Evolutionary conservation across 225 moss, liverwort and hornwort genomes (phyloP).

Genomic region (Anthoceros angustus): DNA sequence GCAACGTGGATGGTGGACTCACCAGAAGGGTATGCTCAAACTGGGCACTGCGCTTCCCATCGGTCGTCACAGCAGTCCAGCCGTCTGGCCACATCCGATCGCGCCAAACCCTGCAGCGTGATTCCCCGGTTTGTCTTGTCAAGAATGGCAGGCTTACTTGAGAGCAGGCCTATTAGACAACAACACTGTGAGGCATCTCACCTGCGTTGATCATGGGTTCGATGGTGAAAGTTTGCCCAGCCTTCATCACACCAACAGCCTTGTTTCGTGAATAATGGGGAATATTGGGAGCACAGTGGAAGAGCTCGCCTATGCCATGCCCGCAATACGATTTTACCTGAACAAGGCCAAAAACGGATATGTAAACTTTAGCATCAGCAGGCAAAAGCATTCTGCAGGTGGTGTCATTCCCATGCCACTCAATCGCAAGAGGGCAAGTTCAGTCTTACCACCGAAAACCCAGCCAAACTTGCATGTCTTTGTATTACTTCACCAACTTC

Average conservation of each 20-base stretch:
- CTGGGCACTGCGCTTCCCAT: conserved; percentile 90
- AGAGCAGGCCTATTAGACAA: neutral
- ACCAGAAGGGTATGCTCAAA: conserved; percentile 98
- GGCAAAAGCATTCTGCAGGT: conserved; percentile 5
- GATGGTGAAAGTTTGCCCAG: conserved; percentile 86
- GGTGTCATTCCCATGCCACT: neutral
- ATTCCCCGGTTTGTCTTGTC: neutral
- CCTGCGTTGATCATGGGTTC: conserved; percentile 98
- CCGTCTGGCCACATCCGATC: conserved; percentile 98
- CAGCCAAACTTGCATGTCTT: conserved; percentile 71
- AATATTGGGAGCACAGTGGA: conserved; percentile 96
- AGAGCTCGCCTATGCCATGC: conserved; percentile 95
- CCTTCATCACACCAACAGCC: conserved; percentile 99
- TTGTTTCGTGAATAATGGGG: conserved; percentile 94
- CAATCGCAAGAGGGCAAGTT: neutral
- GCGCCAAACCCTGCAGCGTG: conserved; percentile 42
- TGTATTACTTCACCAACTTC: conserved; percentile 88
- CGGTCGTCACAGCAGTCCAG: conserved; percentile 62
- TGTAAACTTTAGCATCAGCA: neutral
- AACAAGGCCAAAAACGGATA: neutral
- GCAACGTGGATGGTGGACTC: conserved; percentile 5
- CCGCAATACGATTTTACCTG: conserved; percentile 93
- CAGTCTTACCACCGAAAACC: conserved; percentile 63
- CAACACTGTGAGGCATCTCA: conserved; percentile 10
- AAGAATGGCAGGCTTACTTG: neutral